Base-by-base conservation (phyloP, 2,329 filamentous ascomycete genomes). In the Tolypocladium paradoxum region DNA sequence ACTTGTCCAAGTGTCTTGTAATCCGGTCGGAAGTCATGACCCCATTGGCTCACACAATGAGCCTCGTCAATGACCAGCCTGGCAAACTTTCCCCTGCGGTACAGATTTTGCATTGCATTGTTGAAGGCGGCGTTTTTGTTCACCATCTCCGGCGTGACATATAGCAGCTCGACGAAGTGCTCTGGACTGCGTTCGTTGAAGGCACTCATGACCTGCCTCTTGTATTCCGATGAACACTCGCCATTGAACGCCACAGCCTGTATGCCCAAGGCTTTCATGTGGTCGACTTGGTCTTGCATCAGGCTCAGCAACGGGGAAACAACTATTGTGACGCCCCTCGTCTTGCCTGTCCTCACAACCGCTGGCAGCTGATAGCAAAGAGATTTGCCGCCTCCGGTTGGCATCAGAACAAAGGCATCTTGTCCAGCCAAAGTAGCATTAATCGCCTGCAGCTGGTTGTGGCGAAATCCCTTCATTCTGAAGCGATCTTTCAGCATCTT, bases 21-120 rank as follows among this genome's bases (percentile, higher is more conserved):
- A 66, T 97, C 92, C 0, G 91, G 92, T 47, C 95, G 83, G 66
- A 99, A 99, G 68, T 99, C 93, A 61, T 99, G 93, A 1, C 93
- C 93, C 93, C 93, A 99, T 74, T 99, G 91, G 68, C 93, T 97
- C 29, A 99, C 92, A 68, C 93, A 99, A 68, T 99, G 93, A n/a
- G 93, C 93, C 71, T 99, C 95, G 61, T 99, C 93, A 57, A 99
- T 95, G 51, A 99, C 93, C 49, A 99, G 82, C 29, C 93, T 83
- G 18, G 95, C 92, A 51, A 99, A 81, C 61, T 85, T 88, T 4
- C 78, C 74, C 50, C 82, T 82, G 16, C 70, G 69, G 66, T 96
- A 79, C n/a, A 99, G 75, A 2, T 74, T 75, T 50, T 81, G 72
- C 57, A 99, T 76, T 3, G 76, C 79, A 50, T 76, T 77, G 54